Conservation (phyloP, 371 early-diverging fungal species). For the Chytridium lagenaria region DNA sequence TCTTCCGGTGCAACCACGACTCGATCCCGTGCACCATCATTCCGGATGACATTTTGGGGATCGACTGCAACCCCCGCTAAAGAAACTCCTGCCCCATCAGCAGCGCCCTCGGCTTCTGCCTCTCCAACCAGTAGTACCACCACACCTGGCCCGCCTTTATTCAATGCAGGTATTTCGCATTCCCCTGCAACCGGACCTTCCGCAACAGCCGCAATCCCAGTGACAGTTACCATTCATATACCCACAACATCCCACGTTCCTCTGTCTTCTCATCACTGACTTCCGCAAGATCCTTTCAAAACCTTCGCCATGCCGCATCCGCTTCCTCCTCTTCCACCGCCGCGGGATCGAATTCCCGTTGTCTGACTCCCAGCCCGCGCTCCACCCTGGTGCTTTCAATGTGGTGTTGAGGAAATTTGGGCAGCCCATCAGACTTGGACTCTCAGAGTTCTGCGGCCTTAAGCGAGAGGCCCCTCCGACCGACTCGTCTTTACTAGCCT, state of each 20-base stretch:
- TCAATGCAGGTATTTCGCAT: not conserved
- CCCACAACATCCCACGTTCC: not conserved
- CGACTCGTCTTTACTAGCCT: not conserved
- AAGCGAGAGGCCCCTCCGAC: not conserved
- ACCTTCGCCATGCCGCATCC: slow-evolving; percentile 6
- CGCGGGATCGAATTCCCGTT: not conserved
- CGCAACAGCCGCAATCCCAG: slow-evolving; percentile 6
- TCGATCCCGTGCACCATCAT: not conserved
- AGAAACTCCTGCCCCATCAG: too few species aligned
- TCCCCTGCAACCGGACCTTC: slow-evolving; percentile 9
- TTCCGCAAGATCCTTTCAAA: not conserved
- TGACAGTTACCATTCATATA: not conserved
- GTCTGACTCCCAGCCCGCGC: not conserved
- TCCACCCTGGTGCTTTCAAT: slow-evolving; percentile 10
- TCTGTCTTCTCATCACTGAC: slow-evolving; percentile 3
- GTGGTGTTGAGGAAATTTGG: not conserved
- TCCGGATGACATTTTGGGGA: slow-evolving; percentile 7
- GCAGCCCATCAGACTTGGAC: not conserved
- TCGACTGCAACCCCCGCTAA: not conserved
- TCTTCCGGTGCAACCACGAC: not conserved
- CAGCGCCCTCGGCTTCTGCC: not conserved
- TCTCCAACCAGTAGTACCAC: not conserved
- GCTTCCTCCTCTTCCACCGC: not conserved
- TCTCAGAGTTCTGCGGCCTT: not conserved
- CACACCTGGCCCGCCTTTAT: not conserved